Conservation (phyloP, 805 yeast genomes). For the Priceomyces melissophilus region DNA sequence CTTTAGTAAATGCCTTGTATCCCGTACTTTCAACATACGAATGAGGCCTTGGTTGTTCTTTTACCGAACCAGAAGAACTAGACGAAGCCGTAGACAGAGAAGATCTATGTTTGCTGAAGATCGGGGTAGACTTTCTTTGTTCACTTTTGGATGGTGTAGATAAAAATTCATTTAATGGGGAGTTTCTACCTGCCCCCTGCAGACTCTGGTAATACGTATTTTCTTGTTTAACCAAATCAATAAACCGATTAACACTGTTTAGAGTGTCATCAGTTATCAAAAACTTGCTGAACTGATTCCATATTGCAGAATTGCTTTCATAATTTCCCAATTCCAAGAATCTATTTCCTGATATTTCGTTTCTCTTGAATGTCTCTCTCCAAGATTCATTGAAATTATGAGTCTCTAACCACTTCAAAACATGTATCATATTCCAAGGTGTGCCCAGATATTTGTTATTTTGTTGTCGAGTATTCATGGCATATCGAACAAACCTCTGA, state of each 20-base stretch:
- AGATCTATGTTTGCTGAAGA: constrained; percentile 21
- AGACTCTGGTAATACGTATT: neutral
- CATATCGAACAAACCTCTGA: constrained; percentile 40
- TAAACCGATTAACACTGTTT: constrained; percentile 51
- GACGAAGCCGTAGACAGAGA: constrained; percentile 18
- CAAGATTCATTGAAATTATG: constrained; percentile 71
- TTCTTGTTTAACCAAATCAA: constrained; percentile 17
- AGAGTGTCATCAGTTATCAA: constrained; percentile 42
- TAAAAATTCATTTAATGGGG: neutral
- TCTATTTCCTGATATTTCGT: constrained; percentile 56
- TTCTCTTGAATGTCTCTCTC: constrained; percentile 59
- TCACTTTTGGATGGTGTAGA: constrained; percentile 19
- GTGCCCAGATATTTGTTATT: constrained; percentile 38
- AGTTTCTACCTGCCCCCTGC: neutral
- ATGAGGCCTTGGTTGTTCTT: constrained; percentile 31
- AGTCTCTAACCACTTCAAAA: constrained; percentile 62
- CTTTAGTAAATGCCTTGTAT: constrained; percentile 16
- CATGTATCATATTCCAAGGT: constrained; percentile 73
- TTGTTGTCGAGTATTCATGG: constrained; percentile 29
- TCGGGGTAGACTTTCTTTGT: constrained; percentile 30
- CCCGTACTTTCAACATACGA: constrained; percentile 35
- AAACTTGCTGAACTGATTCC: constrained; percentile 41
- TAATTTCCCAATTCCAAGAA: constrained; percentile 69
- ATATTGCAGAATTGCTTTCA: constrained; percentile 44
- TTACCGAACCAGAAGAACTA: constrained; percentile 6